phyloP scores from a whole-genome alignment of 306 rosid species.

The Geum urbanum region DNA sequence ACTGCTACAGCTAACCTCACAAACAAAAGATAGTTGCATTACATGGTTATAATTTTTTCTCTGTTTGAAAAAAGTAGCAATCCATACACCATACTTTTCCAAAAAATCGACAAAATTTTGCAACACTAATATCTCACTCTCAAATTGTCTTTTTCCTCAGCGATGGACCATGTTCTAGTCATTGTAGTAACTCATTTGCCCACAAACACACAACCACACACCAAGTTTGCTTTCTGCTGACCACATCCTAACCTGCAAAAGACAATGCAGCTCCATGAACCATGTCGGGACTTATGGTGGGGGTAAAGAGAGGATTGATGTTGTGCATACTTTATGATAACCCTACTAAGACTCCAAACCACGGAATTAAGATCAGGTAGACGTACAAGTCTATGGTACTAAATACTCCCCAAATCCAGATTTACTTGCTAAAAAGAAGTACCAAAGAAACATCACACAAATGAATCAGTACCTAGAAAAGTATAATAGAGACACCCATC shows the following conservation, averaged over 20 bases:
- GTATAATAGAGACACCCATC: constrained; percentile 35
- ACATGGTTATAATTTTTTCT: background rate
- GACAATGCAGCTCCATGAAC: background rate
- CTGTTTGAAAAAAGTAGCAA: background rate
- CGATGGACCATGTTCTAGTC: background rate
- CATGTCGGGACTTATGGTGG: background rate
- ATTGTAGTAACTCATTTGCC: background rate
- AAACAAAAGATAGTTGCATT: background rate
- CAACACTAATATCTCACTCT: background rate
- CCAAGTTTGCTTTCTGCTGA: background rate
- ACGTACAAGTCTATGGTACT: background rate
- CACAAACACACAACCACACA: constrained; percentile 1
- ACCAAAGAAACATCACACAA: background rate
- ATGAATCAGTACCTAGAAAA: constrained; percentile 10
- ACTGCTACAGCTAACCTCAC: background rate
- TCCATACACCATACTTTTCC: background rate
- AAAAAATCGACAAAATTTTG: background rate
- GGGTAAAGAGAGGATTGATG: background rate
- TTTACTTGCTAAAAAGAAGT: background rate
- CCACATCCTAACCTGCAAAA: background rate
- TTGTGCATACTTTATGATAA: background rate
- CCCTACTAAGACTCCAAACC: background rate
- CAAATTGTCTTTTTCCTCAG: background rate
- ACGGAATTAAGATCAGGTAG: background rate
- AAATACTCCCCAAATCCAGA: background rate